Conservation (phyloP, 2,329 filamentous ascomycete species). For the Aspergillus pseudotamarii region DNA sequence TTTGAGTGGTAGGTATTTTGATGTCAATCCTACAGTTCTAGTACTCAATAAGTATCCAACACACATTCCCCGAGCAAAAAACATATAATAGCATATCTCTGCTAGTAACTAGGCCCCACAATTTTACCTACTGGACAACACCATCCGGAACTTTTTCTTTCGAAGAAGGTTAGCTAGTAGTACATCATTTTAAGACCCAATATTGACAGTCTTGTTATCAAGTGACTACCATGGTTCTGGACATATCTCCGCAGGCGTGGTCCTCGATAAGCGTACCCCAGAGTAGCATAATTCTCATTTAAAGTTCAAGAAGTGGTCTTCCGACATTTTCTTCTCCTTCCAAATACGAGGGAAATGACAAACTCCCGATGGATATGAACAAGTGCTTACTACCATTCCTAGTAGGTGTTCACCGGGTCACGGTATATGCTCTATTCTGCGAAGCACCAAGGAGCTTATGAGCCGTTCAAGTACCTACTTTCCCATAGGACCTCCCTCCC, state of each 20-base stretch:
- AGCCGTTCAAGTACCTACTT: not conserved
- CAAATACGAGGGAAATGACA: not conserved
- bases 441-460: not conserved
- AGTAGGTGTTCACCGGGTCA: not conserved
- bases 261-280: no score
- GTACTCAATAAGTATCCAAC: not conserved
- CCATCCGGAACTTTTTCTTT: not conserved
- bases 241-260: not conserved
- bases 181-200: not conserved
- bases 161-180: not conserved
- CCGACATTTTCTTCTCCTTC: not conserved
- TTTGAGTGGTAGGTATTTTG: not conserved
- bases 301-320: not conserved
- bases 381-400: not conserved
- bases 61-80: not conserved
- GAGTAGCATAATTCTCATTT: not conserved
- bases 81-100: not conserved
- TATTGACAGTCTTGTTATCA: not conserved
- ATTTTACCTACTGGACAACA: not conserved
- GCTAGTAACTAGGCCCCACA: not conserved
- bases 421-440: not conserved
- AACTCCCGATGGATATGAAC: not conserved
- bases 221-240: not conserved
- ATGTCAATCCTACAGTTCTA: not conserved
- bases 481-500: not conserved